Evolutionary conservation across 176 grass and related monocot genomes (phyloP).

Genomic region (Dendrocalamus sinicus): DNA sequence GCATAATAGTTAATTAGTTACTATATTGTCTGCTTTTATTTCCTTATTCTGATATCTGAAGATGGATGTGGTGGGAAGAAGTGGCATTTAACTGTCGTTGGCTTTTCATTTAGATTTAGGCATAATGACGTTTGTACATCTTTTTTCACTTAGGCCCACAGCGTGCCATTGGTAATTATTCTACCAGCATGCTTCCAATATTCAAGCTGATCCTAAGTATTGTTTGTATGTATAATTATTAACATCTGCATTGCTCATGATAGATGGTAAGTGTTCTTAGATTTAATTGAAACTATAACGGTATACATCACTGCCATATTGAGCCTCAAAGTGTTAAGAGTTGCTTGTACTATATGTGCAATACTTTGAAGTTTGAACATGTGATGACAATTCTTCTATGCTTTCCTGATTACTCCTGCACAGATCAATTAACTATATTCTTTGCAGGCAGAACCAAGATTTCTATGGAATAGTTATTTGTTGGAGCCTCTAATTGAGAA

Average conservation of each 20-base stretch:
- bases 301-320: background rate
- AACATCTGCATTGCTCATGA: background rate
- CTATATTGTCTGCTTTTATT: slow-evolving; percentile 3
- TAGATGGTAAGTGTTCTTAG: background rate
- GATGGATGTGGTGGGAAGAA: background rate
- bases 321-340: background rate
- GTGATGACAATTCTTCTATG: background rate
- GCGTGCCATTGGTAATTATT: background rate
- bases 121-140: background rate
- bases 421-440: slow-evolving; percentile 16
- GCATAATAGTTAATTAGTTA: background rate
- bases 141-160: background rate
- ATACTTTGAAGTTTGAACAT: slow-evolving; percentile 28
- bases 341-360: background rate
- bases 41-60: background rate
- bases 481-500: slow-evolving; percentile 89
- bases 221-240: background rate
- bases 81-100: background rate
- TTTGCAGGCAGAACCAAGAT: slow-evolving; percentile 87
- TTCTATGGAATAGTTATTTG: slow-evolving; percentile 91
- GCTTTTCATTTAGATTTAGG: background rate
- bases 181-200: background rate
- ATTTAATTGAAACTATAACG: background rate
- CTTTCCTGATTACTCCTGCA: background rate
- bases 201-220: background rate